Conservation (phyloP, 495 filamentous ascomycete genomes). For the Thermothielavioides terrestris region DNA sequence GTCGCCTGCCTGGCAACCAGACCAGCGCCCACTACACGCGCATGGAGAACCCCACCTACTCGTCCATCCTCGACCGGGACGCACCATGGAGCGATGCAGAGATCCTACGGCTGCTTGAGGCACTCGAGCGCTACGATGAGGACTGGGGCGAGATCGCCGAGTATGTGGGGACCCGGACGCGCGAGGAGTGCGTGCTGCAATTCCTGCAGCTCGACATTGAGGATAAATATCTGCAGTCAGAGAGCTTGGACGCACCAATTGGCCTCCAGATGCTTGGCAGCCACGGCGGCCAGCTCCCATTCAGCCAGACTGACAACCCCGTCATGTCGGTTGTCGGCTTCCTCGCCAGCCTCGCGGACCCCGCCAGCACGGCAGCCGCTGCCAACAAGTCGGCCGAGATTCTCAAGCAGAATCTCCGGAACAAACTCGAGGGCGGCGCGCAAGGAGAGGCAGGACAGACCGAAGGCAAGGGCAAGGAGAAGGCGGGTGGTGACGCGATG, state of each 20-base stretch:
- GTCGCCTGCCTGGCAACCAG: slow-evolving; percentile 65
- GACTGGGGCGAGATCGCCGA: slow-evolving; percentile 90
- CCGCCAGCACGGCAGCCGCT: slow-evolving; percentile 77
- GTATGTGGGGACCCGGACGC: slow-evolving; percentile 82
- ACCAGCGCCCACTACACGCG: slow-evolving; percentile 69
- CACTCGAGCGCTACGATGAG: slow-evolving; percentile 82
- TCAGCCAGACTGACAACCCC: slow-evolving; percentile 85
- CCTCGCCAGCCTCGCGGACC: slow-evolving; percentile 79
- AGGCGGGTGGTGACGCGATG: slow-evolving; percentile 48
- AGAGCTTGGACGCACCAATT: slow-evolving; percentile 50
- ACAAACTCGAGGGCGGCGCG: slow-evolving; percentile 63
- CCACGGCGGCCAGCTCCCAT: slow-evolving; percentile 67
- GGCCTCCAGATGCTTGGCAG: slow-evolving; percentile 53
- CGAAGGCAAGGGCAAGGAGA: slow-evolving; percentile 45
- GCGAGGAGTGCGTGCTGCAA: slow-evolving; percentile 92
- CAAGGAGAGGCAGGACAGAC: slow-evolving; percentile 19
- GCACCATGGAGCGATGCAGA: slow-evolving; percentile 87
- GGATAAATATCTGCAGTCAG: slow-evolving; percentile 76
- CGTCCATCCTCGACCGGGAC: slow-evolving; percentile 64
- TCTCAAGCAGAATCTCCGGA: slow-evolving; percentile 65
- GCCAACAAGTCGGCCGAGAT: slow-evolving; percentile 77
- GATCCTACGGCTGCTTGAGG: slow-evolving; percentile 75
- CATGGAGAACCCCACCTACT: slow-evolving; percentile 76
- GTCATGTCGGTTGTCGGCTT: slow-evolving; percentile 92
- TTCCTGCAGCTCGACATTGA: slow-evolving; percentile 89